phyloP scores from a whole-genome alignment of 345 rosid species.

The Acer campestre region DNA sequence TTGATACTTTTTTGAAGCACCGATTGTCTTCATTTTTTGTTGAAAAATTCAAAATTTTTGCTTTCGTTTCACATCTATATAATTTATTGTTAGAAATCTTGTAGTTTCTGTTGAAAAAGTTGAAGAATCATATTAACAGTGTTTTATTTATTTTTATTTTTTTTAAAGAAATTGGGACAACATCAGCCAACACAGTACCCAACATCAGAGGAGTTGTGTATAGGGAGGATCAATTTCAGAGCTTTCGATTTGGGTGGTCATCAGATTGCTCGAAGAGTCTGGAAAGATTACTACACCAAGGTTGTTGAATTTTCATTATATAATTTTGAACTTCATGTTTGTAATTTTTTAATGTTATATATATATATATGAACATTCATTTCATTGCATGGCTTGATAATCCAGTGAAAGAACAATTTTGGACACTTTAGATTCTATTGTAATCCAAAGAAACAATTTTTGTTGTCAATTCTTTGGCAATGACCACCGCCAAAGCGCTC shows the following conservation, averaged over 20 bases:
- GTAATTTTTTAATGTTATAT: background rate
- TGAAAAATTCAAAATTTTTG: slow-evolving; percentile 7
- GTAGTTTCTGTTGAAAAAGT: too few species aligned
- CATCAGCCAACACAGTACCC: slow-evolving; percentile 80
- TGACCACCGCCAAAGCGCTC: background rate
- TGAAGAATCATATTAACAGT: background rate
- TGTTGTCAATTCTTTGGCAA: background rate
- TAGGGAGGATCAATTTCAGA: slow-evolving; percentile 73
- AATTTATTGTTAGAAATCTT: too few species aligned
- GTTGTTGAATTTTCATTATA: slow-evolving; percentile 23
- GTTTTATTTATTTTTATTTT: background rate
- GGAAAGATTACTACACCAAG: slow-evolving; percentile 80
- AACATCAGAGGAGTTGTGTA: slow-evolving; percentile 74
- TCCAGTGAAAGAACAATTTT: background rate
- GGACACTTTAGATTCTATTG: background rate
- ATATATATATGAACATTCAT: too few species aligned
- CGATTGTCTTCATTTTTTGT: background rate
- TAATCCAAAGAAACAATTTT: background rate
- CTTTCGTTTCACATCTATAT: too few species aligned
- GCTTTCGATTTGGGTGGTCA: slow-evolving; percentile 86
- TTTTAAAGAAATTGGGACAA: slow-evolving; percentile 57
- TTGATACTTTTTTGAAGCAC: background rate
- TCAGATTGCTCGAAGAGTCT: slow-evolving; percentile 75
- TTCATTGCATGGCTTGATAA: background rate
- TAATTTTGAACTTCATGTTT: background rate